Evolutionary conservation across 2,329 filamentous ascomycete genomes (phyloP).

Genomic region (Xylariaceae sp.): DNA sequence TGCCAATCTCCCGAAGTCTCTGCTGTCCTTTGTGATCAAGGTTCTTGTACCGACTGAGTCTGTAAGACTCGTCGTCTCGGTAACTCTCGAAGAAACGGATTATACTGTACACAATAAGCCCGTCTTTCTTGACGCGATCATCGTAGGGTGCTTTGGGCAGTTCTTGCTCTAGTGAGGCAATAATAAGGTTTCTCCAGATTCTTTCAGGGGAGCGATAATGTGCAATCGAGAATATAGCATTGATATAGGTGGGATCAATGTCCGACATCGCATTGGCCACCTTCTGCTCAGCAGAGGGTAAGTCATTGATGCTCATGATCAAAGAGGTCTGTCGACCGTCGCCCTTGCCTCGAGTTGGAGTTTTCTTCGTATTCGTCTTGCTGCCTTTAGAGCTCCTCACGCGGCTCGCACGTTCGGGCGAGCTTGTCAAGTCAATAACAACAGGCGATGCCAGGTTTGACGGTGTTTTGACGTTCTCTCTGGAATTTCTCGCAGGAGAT

Average conservation of each 20-base stretch:
- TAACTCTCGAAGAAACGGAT: constrained; percentile 26
- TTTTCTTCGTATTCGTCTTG: constrained; percentile 5
- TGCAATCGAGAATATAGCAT: constrained; percentile 25
- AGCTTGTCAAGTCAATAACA: constrained; percentile 22
- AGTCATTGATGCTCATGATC: constrained; percentile 23
- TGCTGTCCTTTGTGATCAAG: constrained; percentile 15
- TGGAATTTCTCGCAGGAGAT: not conserved
- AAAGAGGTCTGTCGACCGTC: constrained; percentile 7
- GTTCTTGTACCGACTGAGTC: constrained; percentile 18
- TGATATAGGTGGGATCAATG: constrained; percentile 19
- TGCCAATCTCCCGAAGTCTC: constrained; percentile 10
- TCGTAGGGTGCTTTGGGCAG: constrained; percentile 18
- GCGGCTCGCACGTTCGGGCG: constrained; percentile 6
- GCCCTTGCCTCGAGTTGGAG: not conserved
- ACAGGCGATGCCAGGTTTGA: constrained; percentile 6
- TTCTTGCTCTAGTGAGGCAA: constrained; percentile 16
- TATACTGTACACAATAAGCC: constrained; percentile 18
- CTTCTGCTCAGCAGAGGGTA: constrained; percentile 19
- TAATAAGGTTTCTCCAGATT: constrained; percentile 29
- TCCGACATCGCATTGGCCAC: constrained; percentile 29
- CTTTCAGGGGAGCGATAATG: constrained; percentile 8
- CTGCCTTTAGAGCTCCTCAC: constrained; percentile 8
- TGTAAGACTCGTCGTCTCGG: constrained; percentile 8
- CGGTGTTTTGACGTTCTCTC: constrained; percentile 12
- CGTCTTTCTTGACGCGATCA: constrained; percentile 12